Evolutionary conservation across 2,329 filamentous ascomycete genomes (phyloP).

Genomic region (Shiraia sp.): DNA sequence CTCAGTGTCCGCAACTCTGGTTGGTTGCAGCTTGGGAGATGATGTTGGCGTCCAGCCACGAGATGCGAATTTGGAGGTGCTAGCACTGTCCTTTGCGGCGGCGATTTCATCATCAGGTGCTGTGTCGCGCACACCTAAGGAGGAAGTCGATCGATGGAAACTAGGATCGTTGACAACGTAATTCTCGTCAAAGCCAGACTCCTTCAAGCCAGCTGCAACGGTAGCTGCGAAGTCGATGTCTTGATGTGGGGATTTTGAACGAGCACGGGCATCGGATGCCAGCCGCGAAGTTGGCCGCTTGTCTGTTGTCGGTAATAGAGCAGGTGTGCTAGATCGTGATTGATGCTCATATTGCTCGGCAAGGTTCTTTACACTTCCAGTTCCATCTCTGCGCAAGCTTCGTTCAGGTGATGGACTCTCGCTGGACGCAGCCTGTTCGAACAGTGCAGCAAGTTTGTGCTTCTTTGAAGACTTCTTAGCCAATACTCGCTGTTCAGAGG

Average conservation of each 20-base stretch:
- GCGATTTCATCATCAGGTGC: slow-evolving; percentile 38
- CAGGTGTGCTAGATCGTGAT: slow-evolving; percentile 23
- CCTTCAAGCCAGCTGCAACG: slow-evolving; percentile 50
- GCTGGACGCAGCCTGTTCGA: slow-evolving; percentile 30
- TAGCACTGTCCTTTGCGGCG: slow-evolving; percentile 33
- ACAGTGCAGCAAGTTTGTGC: slow-evolving; percentile 39
- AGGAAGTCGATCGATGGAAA: slow-evolving; percentile 38
- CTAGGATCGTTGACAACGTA: slow-evolving; percentile 50
- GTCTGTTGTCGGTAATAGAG: slow-evolving; percentile 15
- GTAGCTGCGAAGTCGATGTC: slow-evolving; percentile 55
- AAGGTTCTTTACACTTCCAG: slow-evolving; percentile 27
- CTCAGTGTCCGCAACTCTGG: slow-evolving; percentile 16
- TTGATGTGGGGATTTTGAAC: slow-evolving; percentile 29
- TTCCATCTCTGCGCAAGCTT: slow-evolving; percentile 15
- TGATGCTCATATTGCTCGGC: slow-evolving; percentile 28
- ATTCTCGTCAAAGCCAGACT: slow-evolving; percentile 52
- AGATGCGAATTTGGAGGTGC: slow-evolving; percentile 35
- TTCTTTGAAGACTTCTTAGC: slow-evolving; percentile 46
- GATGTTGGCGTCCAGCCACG: slow-evolving; percentile 36
- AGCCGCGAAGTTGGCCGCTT: slow-evolving; percentile 18
- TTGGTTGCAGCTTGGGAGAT: slow-evolving; percentile 26
- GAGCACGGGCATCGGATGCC: slow-evolving; percentile 16
- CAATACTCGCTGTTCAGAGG: slow-evolving; percentile 20
- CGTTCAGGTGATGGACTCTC: slow-evolving; percentile 8
- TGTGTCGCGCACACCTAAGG: slow-evolving; percentile 29